phyloP scores from a whole-genome alignment of 768 basidiomycete genomes.

The Suillus alpinus region DNA sequence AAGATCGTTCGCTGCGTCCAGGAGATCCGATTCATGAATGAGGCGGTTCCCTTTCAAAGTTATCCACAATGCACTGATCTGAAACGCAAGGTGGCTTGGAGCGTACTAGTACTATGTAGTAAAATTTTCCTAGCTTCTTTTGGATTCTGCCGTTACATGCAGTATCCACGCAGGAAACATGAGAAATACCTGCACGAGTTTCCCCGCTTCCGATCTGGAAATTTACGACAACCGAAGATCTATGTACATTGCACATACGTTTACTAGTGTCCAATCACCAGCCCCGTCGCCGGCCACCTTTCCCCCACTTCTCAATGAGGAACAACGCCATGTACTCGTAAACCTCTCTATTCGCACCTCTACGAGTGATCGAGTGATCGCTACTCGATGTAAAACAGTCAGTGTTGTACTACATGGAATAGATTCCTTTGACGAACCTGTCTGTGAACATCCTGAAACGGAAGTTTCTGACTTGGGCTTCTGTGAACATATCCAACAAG shows the following conservation, averaged over 20 bases:
- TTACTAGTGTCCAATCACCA: slow-evolving; percentile 37
- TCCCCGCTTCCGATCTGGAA: background rate
- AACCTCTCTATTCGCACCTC: slow-evolving; percentile 82
- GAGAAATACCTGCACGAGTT: background rate
- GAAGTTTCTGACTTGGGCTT: slow-evolving; percentile 65
- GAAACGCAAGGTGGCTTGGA: background rate
- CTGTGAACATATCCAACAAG: slow-evolving; percentile 90
- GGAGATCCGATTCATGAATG: background rate
- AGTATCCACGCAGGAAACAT: background rate
- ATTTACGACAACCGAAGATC: background rate
- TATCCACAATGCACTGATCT: background rate
- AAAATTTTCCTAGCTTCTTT: background rate
- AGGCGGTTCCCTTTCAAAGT: background rate
- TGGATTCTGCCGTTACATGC: background rate
- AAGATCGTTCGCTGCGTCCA: background rate
- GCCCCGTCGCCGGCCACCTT: slow-evolving; percentile 63
- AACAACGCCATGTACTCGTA: slow-evolving; percentile 85
- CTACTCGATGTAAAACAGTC: slow-evolving; percentile 35
- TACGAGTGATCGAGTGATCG: slow-evolving; percentile 71
- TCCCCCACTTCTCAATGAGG: slow-evolving; percentile 92
- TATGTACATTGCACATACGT: background rate
- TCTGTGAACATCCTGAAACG: slow-evolving; percentile 97
- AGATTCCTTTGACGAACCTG: slow-evolving; percentile 50
- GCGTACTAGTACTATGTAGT: background rate
- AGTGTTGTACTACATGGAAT: slow-evolving; percentile 9